Evolutionary conservation across 179 eudicot genomes (phyloP).

Genomic region (Camellia oleifera): DNA sequence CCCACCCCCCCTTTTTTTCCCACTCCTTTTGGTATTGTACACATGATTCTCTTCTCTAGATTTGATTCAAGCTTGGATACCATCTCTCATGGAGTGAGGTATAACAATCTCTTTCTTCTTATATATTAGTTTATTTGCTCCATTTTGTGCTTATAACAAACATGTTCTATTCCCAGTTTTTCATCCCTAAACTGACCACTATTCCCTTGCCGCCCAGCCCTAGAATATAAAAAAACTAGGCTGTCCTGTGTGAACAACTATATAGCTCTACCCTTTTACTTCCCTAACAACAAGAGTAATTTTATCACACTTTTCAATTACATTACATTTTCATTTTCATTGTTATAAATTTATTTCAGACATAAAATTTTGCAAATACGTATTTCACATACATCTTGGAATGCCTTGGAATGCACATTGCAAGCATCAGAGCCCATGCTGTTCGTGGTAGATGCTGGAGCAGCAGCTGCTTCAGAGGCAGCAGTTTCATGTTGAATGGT

Average conservation of each 20-base stretch:
- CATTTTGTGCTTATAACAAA: no score
- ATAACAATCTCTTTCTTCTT: no score
- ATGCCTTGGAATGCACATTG: conserved; percentile 51
- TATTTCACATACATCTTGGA: conserved; percentile 65
- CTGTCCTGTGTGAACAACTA: background rate
- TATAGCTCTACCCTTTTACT: background rate
- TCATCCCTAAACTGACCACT: background rate
- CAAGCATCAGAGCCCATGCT: conserved; percentile 53
- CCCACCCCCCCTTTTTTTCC: no score
- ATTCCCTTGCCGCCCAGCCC: no score
- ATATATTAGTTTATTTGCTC: no score
- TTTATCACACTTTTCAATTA: background rate
- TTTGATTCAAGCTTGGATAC: no score
- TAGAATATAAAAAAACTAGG: background rate
- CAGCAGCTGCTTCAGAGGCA: conserved; percentile 47
- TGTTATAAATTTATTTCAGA: background rate
- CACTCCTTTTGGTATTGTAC: no score
- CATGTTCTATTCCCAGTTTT: background rate
- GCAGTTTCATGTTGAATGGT: conserved; percentile 78
- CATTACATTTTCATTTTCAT: background rate
- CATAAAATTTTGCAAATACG: background rate
- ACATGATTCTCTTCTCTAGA: no score
- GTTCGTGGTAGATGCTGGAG: conserved; percentile 38
- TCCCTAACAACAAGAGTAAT: background rate
- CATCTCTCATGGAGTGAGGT: no score